phyloP scores from a whole-genome alignment of 78 protist species.

The Dictyostelium intermedium region DNA sequence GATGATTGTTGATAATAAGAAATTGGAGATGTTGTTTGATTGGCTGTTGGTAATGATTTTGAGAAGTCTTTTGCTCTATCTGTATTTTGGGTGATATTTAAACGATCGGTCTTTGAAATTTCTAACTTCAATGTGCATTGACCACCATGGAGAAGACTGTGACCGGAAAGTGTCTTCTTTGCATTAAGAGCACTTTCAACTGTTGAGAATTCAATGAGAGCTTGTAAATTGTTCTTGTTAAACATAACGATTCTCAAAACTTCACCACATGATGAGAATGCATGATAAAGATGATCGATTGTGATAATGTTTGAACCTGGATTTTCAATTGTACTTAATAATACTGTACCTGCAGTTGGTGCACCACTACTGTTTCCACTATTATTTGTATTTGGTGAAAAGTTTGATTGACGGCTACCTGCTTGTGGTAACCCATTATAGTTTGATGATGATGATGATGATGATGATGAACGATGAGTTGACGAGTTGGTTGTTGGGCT shows the following conservation, averaged over 20 bases:
- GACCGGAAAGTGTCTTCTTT: slow-evolving; percentile 47
- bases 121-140: slow-evolving; percentile 81
- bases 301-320: slow-evolving; percentile 3
- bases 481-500: neutral
- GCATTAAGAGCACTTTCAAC: slow-evolving; percentile 60
- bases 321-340: slow-evolving; percentile 63
- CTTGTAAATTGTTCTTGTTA: slow-evolving; percentile 56
- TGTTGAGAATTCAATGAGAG: slow-evolving; percentile 77
- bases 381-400: neutral
- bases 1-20: slow-evolving; percentile 8
- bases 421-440: neutral
- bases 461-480: neutral
- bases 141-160: slow-evolving; percentile 63
- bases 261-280: slow-evolving; percentile 42
- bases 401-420: slow-evolving; percentile 3
- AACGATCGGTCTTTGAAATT: slow-evolving; percentile 56
- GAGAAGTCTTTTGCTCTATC: slow-evolving; percentile 59
- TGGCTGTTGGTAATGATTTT: slow-evolving; percentile 8
- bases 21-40: neutral
- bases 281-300: slow-evolving; percentile 48
- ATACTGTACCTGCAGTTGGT: slow-evolving; percentile 29
- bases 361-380: neutral
- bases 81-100: slow-evolving; percentile 62
- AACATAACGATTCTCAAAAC: slow-evolving; percentile 69
- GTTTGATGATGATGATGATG: neutral